Conservation (phyloP, 2,329 filamentous ascomycete genomes). For the Monilinia laxa region DNA sequence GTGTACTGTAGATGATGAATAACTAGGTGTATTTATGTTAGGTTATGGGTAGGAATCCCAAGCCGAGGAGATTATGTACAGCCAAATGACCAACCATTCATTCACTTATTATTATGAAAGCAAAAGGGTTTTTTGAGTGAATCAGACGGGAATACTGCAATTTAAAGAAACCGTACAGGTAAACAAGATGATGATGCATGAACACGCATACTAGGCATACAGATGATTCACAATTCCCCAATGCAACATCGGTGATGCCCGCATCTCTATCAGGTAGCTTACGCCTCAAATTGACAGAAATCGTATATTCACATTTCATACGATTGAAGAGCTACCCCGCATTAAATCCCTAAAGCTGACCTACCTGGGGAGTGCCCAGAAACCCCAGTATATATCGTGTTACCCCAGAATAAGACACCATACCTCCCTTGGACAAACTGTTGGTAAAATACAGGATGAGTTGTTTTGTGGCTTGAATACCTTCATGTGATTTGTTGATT, state of each 20-base stretch:
- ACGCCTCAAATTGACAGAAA: slow-evolving; percentile 1
- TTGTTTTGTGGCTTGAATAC: not conserved
- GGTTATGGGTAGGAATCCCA: not conserved
- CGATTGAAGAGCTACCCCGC: slow-evolving; percentile 17
- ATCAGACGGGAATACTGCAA: slow-evolving; percentile 10
- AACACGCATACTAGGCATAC: slow-evolving; percentile 3
- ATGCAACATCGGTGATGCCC: slow-evolving; percentile 4
- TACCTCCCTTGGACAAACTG: not conserved
- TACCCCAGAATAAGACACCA: slow-evolving; percentile 5
- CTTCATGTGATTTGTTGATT: slow-evolving; percentile 1
- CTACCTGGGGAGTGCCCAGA: not conserved
- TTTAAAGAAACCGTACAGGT: not conserved
- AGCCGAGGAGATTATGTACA: not conserved
- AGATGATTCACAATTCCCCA: slow-evolving; percentile 7
- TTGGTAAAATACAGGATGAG: slow-evolving; percentile 1
- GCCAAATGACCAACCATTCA: slow-evolving; percentile 10
- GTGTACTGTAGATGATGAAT: not conserved
- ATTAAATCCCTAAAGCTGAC: slow-evolving; percentile 17
- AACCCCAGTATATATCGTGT: not conserved
- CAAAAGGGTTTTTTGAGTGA: not conserved
- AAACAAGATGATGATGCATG: not conserved
- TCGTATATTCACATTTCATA: slow-evolving; percentile 9
- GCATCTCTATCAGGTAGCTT: not conserved
- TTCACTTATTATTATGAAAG: not conserved
- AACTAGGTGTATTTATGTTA: not conserved